Base-by-base conservation (phyloP, 805 yeast species). In the Candida ascalaphidarum region DNA sequence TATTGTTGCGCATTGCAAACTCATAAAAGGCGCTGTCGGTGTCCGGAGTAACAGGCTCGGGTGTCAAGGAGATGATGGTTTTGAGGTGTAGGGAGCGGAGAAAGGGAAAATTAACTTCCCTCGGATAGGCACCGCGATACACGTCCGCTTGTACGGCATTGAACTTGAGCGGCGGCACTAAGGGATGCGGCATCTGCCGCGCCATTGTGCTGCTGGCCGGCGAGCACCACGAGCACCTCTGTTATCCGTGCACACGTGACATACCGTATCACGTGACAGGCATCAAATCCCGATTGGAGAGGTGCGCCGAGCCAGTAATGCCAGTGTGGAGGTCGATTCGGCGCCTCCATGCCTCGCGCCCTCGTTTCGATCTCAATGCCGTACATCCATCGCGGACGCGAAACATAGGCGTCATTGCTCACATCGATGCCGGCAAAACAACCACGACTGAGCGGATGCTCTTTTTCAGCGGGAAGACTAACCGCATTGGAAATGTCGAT, bases 351-450 rank as follows among this genome's bases (percentile, higher is more conserved):
- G n/a, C n/a, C n/a, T n/a, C n/a, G n/a, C n/a, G n/a, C n/a, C n/a
- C n/a, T n/a, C n/a, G n/a, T n/a, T n/a, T 17, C 14, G 31, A 34
- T 15, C 32, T 58, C 21, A 58, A 58, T 28, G 36, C 41, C 10
- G 46, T 59, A 5, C 47, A 52, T 3, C 42, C 52, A 2, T 41
- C 38, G 12, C 58, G 58, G 30, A 69, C 81, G 14, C 61, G 98
- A 35, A 89, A 92, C 54, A 83, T 92, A 19, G 98, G 98, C 2
- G 85, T 92, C 42, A 86, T 92, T 22, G 98, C 98, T n/a, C 98
- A 92, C 50, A 92, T 92, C 30, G 98, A 92, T 61, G 98, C 98
- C 3, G 98, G 98, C 0, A 92, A 92, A 54, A 92, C 98, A 3
- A 92, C 98, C 2, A 88, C 98, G 1, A 89, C 98, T 0, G 98